Percentiles rank a stretch among this genome's conserved stretches.
These are phyloP conservation scores for Ceratocystis smalleyi DNA, from an alignment of 2,329 filamentous ascomycete species.

Conservation along the genomic window DNA sequence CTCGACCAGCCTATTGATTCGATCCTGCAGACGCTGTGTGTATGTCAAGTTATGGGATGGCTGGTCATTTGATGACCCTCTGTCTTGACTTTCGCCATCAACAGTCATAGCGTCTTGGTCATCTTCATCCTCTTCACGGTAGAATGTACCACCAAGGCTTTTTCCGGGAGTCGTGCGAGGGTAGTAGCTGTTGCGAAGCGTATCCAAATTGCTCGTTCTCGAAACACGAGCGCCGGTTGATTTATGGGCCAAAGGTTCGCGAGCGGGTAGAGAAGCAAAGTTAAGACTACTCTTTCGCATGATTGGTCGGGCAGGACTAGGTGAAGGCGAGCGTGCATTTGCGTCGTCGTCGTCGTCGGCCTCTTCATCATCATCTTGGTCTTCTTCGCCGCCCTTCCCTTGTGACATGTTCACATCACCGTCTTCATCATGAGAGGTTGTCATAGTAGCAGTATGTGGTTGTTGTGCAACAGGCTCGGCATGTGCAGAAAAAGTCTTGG, in stretches of 20 bases:
- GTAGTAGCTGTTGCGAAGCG: slow-evolving; percentile 57
- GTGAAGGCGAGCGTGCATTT: slow-evolving; percentile 50
- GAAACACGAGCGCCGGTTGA: slow-evolving; percentile 61
- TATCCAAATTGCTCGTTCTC: slow-evolving; percentile 63
- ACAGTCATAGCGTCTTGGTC: slow-evolving; percentile 27
- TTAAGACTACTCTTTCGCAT: slow-evolving; percentile 89
- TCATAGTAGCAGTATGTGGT: neutral
- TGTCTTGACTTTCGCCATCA: slow-evolving; percentile 31
- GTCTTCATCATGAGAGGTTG: slow-evolving; percentile 11
- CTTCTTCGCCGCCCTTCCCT: slow-evolving; percentile 3
- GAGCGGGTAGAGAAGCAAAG: slow-evolving; percentile 80
- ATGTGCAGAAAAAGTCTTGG: neutral
- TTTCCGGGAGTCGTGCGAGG: slow-evolving; percentile 58
- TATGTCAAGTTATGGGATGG: slow-evolving; percentile 63
- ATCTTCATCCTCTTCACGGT: slow-evolving; percentile 35
- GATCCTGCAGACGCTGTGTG: slow-evolving; percentile 84
- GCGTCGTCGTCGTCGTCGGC: slow-evolving; percentile 36
- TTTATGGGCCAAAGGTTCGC: slow-evolving; percentile 77
- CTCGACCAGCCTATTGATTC: slow-evolving; percentile 61
- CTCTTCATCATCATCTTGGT: slow-evolving; percentile 19
- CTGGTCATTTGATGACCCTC: slow-evolving; percentile 22
- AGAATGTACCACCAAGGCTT: slow-evolving; percentile 42
- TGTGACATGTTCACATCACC: slow-evolving; percentile 16
- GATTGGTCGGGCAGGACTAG: slow-evolving; percentile 59
- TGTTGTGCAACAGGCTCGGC: neutral